Evolutionary conservation across 495 filamentous ascomycete species (phyloP).

Genomic region (Thermochaetoides thermophila): DNA sequence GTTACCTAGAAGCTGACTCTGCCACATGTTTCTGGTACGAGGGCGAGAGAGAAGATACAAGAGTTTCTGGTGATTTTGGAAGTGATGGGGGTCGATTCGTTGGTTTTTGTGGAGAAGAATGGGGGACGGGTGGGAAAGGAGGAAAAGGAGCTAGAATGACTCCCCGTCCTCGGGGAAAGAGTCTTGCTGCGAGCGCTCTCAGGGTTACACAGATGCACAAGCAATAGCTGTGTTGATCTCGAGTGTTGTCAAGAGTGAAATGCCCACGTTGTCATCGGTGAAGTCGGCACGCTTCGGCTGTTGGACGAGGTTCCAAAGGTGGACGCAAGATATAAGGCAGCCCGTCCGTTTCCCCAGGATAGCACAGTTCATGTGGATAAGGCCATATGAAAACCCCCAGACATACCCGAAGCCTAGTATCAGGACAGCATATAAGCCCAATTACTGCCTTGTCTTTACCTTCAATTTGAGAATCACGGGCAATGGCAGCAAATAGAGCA

Average conservation of each 20-base stretch:
- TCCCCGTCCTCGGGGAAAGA: too few relatives aligned
- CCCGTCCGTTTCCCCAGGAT: constrained; percentile 3
- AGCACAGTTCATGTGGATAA: constrained; percentile 7
- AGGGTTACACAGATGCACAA: constrained; percentile 21
- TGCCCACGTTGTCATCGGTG: constrained; percentile 14
- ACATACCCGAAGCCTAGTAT: constrained; percentile 11
- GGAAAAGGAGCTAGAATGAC: too few relatives aligned
- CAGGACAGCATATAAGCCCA: constrained; percentile 11
- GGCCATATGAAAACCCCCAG: too few relatives aligned
- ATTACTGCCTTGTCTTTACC: constrained; percentile 11
- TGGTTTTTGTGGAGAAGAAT: too few relatives aligned
- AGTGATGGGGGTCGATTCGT: too few relatives aligned
- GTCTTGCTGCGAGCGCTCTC: constrained; percentile 11
- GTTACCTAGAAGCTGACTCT: too few relatives aligned
- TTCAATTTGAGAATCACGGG: constrained; percentile 16
- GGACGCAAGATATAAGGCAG: constrained; percentile 18
- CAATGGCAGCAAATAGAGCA: constrained; percentile 20
- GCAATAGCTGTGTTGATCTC: constrained; percentile 23
- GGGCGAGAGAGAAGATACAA: too few relatives aligned
- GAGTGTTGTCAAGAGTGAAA: constrained; percentile 17
- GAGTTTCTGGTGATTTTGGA: too few relatives aligned
- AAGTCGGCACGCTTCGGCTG: constrained; percentile 3
- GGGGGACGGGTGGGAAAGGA: too few relatives aligned
- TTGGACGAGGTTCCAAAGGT: constrained; percentile 5
- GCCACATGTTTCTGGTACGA: too few relatives aligned